phyloP scores from a whole-genome alignment of 164 flowering plant genomes.

The Vitis rotundifolia region DNA sequence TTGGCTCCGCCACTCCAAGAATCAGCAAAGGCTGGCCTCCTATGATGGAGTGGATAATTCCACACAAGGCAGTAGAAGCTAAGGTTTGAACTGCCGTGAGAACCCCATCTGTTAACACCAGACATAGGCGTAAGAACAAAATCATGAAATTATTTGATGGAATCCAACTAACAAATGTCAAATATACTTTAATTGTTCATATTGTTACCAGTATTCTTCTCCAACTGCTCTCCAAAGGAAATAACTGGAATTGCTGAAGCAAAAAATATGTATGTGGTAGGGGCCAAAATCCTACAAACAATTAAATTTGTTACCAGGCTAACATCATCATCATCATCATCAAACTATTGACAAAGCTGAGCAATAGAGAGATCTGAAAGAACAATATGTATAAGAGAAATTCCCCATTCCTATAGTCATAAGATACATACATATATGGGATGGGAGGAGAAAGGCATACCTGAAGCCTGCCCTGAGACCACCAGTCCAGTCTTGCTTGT shows the following conservation, averaged over 20 bases:
- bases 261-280: constrained; percentile 38
- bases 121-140: too few species aligned
- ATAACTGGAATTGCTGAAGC: constrained; percentile 45
- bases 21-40: constrained; percentile 51
- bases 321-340: neutral
- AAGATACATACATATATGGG: neutral
- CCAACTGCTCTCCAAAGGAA: constrained; percentile 42
- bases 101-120: constrained; percentile 29
- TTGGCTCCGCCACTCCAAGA: constrained; percentile 53
- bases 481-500: constrained; percentile 41
- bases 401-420: neutral
- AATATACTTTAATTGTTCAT: too few species aligned
- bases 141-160: too few species aligned
- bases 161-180: too few species aligned
- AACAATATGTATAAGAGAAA: neutral
- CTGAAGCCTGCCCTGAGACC: constrained; percentile 36
- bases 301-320: neutral
- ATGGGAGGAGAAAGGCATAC: constrained; percentile 13
- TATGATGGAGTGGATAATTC: constrained; percentile 41
- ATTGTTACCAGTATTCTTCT: constrained; percentile 31
- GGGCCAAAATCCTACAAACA: constrained; percentile 36
- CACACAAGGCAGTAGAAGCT: constrained; percentile 48
- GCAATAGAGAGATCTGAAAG: neutral
- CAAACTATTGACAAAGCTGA: neutral
- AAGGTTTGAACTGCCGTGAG: constrained; percentile 43